Evolutionary conservation across 2,329 filamentous ascomycete genomes (phyloP).

Genomic region (Lasiodiplodia theobromae): DNA sequence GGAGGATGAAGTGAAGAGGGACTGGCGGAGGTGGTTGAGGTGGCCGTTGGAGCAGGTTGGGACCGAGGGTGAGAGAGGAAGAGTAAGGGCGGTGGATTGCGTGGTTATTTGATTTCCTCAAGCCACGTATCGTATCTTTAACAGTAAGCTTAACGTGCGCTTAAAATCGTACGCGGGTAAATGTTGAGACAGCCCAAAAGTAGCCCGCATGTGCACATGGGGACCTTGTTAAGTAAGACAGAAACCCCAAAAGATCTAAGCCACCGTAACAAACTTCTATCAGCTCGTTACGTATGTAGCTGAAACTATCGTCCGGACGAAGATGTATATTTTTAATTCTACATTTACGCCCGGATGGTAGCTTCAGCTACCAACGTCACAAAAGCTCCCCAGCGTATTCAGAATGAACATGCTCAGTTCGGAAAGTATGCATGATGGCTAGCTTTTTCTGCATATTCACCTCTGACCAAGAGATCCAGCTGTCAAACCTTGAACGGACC

Average conservation of each 20-base stretch:
- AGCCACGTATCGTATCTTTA: neutral
- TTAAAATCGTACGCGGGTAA: neutral
- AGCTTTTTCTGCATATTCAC: neutral
- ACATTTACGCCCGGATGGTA: no score
- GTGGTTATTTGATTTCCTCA: neutral
- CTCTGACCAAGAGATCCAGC: neutral
- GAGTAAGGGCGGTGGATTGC: constrained; percentile 1
- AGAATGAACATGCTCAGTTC: neutral
- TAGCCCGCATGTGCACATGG: neutral
- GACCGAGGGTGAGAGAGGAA: neutral
- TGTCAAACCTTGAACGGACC: neutral
- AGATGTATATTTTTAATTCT: no score
- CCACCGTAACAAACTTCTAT: no score
- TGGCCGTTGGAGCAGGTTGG: constrained; percentile 30
- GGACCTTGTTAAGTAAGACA: neutral
- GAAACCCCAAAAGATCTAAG: neutral
- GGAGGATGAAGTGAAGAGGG: neutral
- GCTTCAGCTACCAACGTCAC: neutral
- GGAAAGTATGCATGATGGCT: neutral
- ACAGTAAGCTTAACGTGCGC: neutral
- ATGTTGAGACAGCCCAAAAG: neutral
- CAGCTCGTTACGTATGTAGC: no score
- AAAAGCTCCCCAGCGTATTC: neutral
- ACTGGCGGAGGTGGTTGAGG: constrained; percentile 27
- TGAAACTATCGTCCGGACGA: no score